phyloP scores from a whole-genome alignment of 1,284 basidiomycete species.

The Xanthoconium separans region DNA sequence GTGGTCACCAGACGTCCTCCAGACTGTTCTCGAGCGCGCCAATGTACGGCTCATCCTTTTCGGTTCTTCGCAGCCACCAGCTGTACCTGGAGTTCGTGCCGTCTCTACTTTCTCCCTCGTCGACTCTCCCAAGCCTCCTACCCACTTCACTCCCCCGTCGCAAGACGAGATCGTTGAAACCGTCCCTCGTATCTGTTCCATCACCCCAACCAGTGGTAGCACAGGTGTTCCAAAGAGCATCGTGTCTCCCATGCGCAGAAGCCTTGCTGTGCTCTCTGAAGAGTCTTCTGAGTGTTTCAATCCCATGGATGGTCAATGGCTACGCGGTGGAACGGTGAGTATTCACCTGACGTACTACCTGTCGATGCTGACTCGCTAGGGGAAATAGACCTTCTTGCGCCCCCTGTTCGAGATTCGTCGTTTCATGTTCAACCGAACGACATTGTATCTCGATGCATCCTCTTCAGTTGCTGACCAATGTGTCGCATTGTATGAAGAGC shows the following conservation, averaged over 20 bases:
- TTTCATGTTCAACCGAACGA: constrained; percentile 33
- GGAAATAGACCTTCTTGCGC: constrained; percentile 27
- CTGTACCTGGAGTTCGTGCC: constrained; percentile 8
- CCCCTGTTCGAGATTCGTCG: constrained; percentile 32
- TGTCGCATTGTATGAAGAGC: constrained; percentile 24
- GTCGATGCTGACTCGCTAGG: background rate
- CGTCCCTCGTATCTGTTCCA: constrained; percentile 26
- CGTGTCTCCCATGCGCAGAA: constrained; percentile 29
- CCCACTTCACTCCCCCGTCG: constrained; percentile 13
- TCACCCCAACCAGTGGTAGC: constrained; percentile 31
- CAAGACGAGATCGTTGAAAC: constrained; percentile 13
- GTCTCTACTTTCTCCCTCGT: constrained; percentile 23
- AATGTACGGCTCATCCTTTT: constrained; percentile 22
- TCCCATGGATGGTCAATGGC: constrained; percentile 30
- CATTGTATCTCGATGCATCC: constrained; percentile 28
- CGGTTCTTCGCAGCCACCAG: constrained; percentile 15
- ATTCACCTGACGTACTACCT: background rate
- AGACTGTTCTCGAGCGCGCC: constrained; percentile 21
- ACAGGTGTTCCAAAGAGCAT: constrained; percentile 34
- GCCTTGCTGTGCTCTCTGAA: constrained; percentile 25
- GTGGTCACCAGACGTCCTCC: constrained; percentile 26
- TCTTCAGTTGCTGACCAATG: constrained; percentile 28
- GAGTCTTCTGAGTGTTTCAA: constrained; percentile 27
- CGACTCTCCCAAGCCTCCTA: constrained; percentile 9
- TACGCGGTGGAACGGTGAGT: constrained; percentile 29